Percentiles rank a stretch among this genome's conserved stretches.
These are phyloP conservation scores for Suhomyces tanzawaensis DNA, from an alignment of 805 yeast species.

Conservation along the genomic window DNA sequence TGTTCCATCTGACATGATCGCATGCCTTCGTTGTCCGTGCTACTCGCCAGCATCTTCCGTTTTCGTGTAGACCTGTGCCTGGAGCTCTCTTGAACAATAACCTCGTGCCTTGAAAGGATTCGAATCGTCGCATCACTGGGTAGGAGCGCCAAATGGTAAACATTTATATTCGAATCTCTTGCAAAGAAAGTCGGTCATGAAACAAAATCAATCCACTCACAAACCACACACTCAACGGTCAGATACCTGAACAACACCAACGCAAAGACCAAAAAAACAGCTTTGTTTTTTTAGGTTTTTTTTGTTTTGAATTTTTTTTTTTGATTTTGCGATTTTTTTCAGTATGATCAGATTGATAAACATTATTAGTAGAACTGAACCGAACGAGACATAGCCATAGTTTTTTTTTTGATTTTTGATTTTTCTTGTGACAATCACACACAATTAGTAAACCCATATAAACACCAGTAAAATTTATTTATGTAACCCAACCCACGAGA, in stretches of 20 bases:
- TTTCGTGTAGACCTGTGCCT: too few species aligned
- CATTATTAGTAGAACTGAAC: not conserved
- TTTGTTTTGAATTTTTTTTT: constrained; percentile 3
- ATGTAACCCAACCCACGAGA: not conserved
- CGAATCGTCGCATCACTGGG: constrained; percentile 12
- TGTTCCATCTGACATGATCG: not conserved
- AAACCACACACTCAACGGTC: not conserved
- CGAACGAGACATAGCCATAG: constrained; percentile 7
- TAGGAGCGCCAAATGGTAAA: constrained; percentile 9
- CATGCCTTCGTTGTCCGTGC: not conserved
- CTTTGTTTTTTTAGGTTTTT: constrained; percentile 5
- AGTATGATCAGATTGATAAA: not conserved
- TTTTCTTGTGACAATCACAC: not conserved
- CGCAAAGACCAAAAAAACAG: constrained; percentile 2
- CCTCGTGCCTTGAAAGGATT: too few species aligned
- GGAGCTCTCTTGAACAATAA: too few species aligned
- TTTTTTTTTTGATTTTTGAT: constrained; percentile 2
- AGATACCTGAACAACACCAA: not conserved
- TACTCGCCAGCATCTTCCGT: too few species aligned
- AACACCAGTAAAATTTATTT: constrained; percentile 11
- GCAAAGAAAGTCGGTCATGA: not conserved
- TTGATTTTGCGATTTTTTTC: constrained; percentile 4
- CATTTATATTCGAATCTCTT: not conserved
- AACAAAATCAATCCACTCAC: constrained; percentile 1
- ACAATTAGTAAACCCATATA: constrained; percentile 6